These are phyloP conservation scores for Arabidopsis hybrid DNA, from an alignment of 441 rosid species.

Conservation along the genomic window DNA sequence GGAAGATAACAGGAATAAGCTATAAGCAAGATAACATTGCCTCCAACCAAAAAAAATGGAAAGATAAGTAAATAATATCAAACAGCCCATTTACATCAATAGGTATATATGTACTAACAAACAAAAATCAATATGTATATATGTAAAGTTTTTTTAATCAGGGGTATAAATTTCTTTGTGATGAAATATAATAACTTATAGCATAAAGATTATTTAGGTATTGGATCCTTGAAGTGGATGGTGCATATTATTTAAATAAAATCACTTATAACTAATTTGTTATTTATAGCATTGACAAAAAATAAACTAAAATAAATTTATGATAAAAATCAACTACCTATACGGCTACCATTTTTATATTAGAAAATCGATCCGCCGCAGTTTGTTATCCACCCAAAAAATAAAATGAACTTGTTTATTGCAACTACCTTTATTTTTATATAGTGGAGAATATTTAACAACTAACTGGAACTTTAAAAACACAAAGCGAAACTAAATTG, in stretches of 20 bases:
- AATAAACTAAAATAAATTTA: too few species aligned
- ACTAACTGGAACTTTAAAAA: neutral
- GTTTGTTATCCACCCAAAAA: neutral
- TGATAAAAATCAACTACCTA: neutral
- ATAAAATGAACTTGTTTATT: too few species aligned
- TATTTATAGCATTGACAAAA: too few species aligned
- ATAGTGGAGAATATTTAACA: constrained; percentile 37
- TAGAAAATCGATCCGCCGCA: neutral
- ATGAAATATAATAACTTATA: too few species aligned
- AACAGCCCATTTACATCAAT: neutral
- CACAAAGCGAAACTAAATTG: constrained; percentile 6
- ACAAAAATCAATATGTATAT: too few species aligned
- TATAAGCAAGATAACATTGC: neutral
- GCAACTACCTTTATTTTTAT: neutral
- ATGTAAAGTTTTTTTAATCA: too few species aligned
- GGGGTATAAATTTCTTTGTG: too few species aligned
- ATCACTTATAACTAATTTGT: too few species aligned
- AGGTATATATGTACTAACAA: too few species aligned
- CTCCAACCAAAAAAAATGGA: too few species aligned
- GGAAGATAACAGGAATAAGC: neutral
- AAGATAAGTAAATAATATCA: too few species aligned
- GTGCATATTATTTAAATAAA: neutral
- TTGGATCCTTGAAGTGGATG: neutral
- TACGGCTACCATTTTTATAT: neutral
- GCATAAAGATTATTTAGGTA: neutral